A percentile compares a stretch with the other conserved stretches of the same genome.
These are phyloP conservation scores for Amanita exitialis DNA, from an alignment of 768 basidiomycete genomes.

Conservation along the genomic window DNA sequence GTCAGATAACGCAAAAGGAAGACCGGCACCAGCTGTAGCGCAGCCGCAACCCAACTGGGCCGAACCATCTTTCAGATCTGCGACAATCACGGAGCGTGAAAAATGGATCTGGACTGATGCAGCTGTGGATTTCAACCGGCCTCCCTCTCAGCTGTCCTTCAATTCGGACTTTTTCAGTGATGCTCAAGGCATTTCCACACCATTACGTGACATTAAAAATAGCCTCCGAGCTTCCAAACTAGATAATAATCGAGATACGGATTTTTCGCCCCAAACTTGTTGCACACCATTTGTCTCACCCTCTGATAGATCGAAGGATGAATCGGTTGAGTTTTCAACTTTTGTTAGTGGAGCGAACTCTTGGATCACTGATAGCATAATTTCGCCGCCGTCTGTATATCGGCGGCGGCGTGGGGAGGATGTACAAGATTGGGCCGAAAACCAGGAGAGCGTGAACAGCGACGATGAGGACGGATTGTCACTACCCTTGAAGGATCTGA, in stretches of 20 bases:
- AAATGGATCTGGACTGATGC: constrained; percentile 16
- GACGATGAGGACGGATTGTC: neutral
- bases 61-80: constrained; percentile 7
- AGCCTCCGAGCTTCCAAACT: neutral
- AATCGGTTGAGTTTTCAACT: constrained; percentile 15
- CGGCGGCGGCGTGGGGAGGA: constrained; percentile 10
- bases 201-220: constrained; percentile 9
- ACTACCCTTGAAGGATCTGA: neutral
- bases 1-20: neutral
- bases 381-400: constrained; percentile 29
- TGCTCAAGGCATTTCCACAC: constrained; percentile 19
- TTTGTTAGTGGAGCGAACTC: constrained; percentile 13
- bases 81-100: neutral
- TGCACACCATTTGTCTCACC: neutral
- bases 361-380: constrained; percentile 33
- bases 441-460: neutral
- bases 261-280: neutral
- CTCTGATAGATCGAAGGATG: constrained; percentile 8
- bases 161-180: constrained; percentile 15
- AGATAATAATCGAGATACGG: neutral
- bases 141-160: constrained; percentile 26
- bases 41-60: neutral
- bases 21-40: neutral
- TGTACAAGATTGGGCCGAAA: neutral
- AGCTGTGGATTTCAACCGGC: constrained; percentile 28